Base-by-base conservation (phyloP, 768 basidiomycete species). In the Boletus reticuloceps region DNA sequence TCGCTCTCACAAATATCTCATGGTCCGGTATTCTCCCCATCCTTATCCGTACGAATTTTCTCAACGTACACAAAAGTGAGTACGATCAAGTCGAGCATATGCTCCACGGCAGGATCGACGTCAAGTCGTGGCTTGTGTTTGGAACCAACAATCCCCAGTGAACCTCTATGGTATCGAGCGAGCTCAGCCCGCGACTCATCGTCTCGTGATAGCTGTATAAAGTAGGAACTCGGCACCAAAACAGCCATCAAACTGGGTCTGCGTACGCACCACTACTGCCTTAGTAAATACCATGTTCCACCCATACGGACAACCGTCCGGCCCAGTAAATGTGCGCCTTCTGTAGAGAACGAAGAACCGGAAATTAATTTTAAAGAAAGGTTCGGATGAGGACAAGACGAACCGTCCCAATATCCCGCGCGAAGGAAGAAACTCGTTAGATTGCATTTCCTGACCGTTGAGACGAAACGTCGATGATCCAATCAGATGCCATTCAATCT, bases 401-500 rank as follows among this genome's bases (percentile, higher is more conserved):
- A 19, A 72, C 69, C 61, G 58, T 55, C 63, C 38, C 2, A 41
- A 25, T 8, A 70, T 13, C 5, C 69, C 70, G 27, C 54, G 61
- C 3, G 58, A 22, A 13, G 64, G 59, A 44, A 69, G 55, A 44
- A 69, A 74, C 1, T 60, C 53, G 25, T 58, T 55, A 2, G 70
- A 64, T 17, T 60, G 48, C 43, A 70, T 54, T 17, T 66, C 67
- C 14, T 55, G 41, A 3, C 64, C 72, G 7, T 65, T 56, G 32
- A 72, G 68, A 2, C 62, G 64, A 34, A 77, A 58, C 29, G 58
- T 65, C 6, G 72, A 67, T 0, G 73, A 65, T 17, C 61, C 61
- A 6, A 74, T 32, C 1, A 62, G 2, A n/a, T 60, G 66, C 69
- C 73, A 75, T 13, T 75, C 67, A 1, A 77, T 74, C 47, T 68